These are phyloP conservation scores for Kurtzmaniella quercitrusa DNA, from an alignment of 1,139 yeast species.

Conservation along the genomic window DNA sequence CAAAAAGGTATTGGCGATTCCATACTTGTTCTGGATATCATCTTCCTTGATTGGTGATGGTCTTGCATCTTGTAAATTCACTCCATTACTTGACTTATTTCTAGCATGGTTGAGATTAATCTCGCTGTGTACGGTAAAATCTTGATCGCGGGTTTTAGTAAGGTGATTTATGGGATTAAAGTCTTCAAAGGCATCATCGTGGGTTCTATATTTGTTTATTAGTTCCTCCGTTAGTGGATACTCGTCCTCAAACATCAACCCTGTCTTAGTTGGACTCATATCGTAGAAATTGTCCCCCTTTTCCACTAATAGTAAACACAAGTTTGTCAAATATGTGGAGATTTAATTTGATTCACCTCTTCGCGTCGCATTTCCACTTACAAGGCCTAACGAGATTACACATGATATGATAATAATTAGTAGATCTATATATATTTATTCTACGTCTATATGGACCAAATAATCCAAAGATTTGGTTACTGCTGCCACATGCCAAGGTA, in stretches of 20 bases:
- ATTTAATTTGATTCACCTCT: too few relatives aligned
- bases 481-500: conserved; percentile 86
- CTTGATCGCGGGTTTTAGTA: not conserved
- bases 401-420: too few relatives aligned
- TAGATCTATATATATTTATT: conserved; percentile 25
- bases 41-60: not conserved
- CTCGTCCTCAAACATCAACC: not conserved
- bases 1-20: conserved; percentile 19
- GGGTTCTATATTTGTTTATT: not conserved
- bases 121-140: not conserved
- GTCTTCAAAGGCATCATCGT: not conserved
- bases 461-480: conserved; percentile 62
- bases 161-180: not conserved
- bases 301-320: not conserved
- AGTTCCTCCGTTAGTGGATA: not conserved
- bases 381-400: too few relatives aligned
- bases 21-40: conserved; percentile 11
- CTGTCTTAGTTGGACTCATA: not conserved
- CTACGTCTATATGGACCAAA: conserved; percentile 39
- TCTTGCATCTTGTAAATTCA: not conserved
- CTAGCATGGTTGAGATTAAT: not conserved
- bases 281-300: not conserved
- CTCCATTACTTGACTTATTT: not conserved
- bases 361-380: too few relatives aligned
- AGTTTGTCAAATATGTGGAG: not conserved